Evolutionary conservation across 768 basidiomycete genomes (phyloP).

Genomic region (Rhizopogon roseolus): DNA sequence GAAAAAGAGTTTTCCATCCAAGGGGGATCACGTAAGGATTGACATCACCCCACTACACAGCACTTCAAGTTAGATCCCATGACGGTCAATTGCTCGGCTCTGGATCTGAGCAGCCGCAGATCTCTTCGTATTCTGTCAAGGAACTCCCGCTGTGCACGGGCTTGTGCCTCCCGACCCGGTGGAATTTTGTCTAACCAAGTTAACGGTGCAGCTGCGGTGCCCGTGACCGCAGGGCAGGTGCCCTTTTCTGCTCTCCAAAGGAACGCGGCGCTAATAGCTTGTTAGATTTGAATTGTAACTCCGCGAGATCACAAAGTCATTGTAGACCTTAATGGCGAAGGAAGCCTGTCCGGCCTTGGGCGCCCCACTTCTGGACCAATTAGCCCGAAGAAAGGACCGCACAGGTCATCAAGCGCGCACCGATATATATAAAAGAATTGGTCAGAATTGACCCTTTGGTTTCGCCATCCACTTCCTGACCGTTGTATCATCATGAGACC

Average conservation of each 20-base stretch:
- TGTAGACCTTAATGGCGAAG: neutral
- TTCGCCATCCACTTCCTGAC: neutral
- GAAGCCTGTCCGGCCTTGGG: neutral
- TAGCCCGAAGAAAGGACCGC: neutral
- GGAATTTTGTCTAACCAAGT: neutral
- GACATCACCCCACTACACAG: neutral
- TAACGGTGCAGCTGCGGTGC: neutral
- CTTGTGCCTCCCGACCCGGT: neutral
- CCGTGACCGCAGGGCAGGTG: neutral
- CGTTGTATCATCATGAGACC: slow-evolving; percentile 10
- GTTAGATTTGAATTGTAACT: neutral
- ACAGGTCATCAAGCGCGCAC: neutral
- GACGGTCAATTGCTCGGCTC: neutral
- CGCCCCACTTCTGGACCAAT: neutral
- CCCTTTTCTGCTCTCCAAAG: neutral
- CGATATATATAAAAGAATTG: neutral
- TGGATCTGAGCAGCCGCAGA: neutral
- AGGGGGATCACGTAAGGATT: neutral
- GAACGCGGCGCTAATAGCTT: neutral
- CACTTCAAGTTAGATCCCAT: neutral
- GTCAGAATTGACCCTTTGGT: too few relatives aligned
- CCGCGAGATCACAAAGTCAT: neutral
- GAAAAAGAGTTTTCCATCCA: neutral
- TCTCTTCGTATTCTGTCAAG: neutral
- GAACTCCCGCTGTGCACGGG: neutral